A percentile compares a stretch with the other conserved stretches of the same genome.
Evolutionary conservation across 164 flowering plant species (phyloP).

Genomic region (Paratinospora sagittata): DNA sequence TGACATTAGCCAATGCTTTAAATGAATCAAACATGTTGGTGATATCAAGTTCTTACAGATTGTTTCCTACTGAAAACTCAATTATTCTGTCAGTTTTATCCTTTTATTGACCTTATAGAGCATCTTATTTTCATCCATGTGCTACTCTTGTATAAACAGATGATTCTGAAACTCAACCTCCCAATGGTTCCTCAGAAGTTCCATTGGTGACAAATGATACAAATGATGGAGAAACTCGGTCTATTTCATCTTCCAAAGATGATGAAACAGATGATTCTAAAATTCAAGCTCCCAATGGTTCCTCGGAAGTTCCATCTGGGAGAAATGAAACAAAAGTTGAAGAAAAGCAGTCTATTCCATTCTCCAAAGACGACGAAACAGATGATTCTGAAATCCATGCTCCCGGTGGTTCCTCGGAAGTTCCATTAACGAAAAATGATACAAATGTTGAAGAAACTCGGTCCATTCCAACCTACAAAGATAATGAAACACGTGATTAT

Average conservation of each 20-base stretch:
- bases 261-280: slow-evolving; percentile 15
- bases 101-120: background rate
- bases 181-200: slow-evolving; percentile 9
- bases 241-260: slow-evolving; percentile 9
- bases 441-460: background rate
- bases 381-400: slow-evolving; percentile 12
- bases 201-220: slow-evolving; percentile 13
- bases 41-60: background rate
- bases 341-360: background rate
- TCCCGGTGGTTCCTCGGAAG: slow-evolving; percentile 8
- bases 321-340: slow-evolving; percentile 10
- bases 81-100: background rate
- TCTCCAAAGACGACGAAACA: slow-evolving; percentile 13
- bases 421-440: slow-evolving; percentile 12
- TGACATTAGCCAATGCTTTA: background rate
- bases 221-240: slow-evolving; percentile 3
- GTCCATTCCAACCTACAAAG: slow-evolving; percentile 1
- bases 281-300: slow-evolving; percentile 5
- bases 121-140: background rate
- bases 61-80: background rate
- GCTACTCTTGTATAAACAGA: slow-evolving; percentile 14
- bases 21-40: background rate
- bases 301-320: slow-evolving; percentile 10
- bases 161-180: slow-evolving; percentile 11
- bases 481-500: slow-evolving; percentile 15